Conservation (phyloP, 805 yeast genomes). For the Cyberlindnera mrakii region DNA sequence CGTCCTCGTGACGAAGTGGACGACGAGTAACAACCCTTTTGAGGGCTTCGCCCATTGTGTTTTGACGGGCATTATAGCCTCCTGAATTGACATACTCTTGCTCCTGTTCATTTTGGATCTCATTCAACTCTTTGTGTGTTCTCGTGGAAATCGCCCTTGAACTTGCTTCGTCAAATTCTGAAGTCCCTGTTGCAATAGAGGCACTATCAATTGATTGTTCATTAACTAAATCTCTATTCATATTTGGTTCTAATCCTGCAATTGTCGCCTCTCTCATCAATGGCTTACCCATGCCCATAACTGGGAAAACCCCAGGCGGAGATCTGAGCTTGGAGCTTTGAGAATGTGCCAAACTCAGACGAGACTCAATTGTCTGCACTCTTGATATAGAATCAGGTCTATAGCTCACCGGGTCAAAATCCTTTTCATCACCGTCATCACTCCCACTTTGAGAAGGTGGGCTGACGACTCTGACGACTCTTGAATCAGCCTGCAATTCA, state of each 20-base stretch:
- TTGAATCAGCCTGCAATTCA: slow-evolving; percentile 66
- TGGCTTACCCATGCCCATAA: slow-evolving; percentile 71
- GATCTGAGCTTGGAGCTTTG: slow-evolving; percentile 32
- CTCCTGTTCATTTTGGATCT: slow-evolving; percentile 23
- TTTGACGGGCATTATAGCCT: slow-evolving; percentile 28
- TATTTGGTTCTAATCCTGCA: slow-evolving; percentile 30
- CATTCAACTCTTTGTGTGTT: slow-evolving; percentile 5
- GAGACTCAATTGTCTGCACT: slow-evolving; percentile 5
- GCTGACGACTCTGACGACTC: slow-evolving; percentile 52
- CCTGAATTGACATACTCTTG: slow-evolving; percentile 21
- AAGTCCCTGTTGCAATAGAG: not conserved
- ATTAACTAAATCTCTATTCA: slow-evolving; percentile 1
- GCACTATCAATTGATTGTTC: not conserved
- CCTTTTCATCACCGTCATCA: slow-evolving; percentile 1
- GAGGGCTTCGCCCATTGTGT: slow-evolving; percentile 29
- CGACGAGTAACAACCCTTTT: slow-evolving; percentile 22
- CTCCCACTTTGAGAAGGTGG: not conserved
- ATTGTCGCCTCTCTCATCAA: slow-evolving; percentile 49
- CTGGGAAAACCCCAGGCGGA: slow-evolving; percentile 78
- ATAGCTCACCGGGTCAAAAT: slow-evolving; percentile 14
- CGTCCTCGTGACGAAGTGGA: slow-evolving; percentile 2
- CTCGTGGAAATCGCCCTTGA: slow-evolving; percentile 5
- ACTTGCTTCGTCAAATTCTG: not conserved
- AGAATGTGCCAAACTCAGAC: no score
- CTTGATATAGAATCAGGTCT: slow-evolving; percentile 12